phyloP scores from a whole-genome alignment of 148 eudicot species.

The Chenopodium berlandieri region DNA sequence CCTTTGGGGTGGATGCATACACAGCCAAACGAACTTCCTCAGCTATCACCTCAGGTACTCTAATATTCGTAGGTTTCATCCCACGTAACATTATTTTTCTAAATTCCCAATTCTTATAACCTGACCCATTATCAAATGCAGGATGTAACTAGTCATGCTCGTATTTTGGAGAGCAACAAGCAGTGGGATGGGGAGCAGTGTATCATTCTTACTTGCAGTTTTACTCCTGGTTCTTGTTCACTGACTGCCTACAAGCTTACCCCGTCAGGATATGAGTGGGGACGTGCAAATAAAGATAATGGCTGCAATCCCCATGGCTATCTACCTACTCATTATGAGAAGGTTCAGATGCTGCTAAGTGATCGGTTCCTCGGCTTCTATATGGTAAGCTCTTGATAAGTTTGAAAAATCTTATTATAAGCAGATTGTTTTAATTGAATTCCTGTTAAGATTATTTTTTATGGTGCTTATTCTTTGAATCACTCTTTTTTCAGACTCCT shows the following conservation, averaged over 20 bases:
- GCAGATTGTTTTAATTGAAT: not conserved
- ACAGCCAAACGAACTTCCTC: constrained; percentile 98
- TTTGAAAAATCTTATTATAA: not conserved
- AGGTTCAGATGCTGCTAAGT: constrained; percentile 99
- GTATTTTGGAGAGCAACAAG: constrained; percentile 77
- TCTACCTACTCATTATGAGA: constrained; percentile 95
- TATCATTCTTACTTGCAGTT: constrained; percentile 93
- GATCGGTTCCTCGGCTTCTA: constrained; percentile 98
- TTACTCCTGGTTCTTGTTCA: constrained; percentile 98
- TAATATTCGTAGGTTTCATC: not conserved
- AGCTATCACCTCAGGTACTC: constrained; percentile 90
- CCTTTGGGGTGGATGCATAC: constrained; percentile 99
- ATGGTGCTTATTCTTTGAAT: not conserved
- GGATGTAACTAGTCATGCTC: constrained; percentile 92
- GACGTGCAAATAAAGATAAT: constrained; percentile 77
- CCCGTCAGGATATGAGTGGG: constrained; percentile 97
- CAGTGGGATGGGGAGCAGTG: constrained; percentile 99
- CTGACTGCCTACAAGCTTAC: constrained; percentile 97
- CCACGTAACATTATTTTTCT: not conserved
- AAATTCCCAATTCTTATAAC: not conserved
- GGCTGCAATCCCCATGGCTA: constrained; percentile 95
- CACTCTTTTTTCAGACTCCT: constrained; percentile 47
- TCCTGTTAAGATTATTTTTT: not conserved
- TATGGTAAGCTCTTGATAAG: constrained; percentile 53
- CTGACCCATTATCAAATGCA: constrained; percentile 24